These are phyloP conservation scores for Gonium pectorale DNA, from an alignment of 139 green algal genomes.

Conservation along the genomic window DNA sequence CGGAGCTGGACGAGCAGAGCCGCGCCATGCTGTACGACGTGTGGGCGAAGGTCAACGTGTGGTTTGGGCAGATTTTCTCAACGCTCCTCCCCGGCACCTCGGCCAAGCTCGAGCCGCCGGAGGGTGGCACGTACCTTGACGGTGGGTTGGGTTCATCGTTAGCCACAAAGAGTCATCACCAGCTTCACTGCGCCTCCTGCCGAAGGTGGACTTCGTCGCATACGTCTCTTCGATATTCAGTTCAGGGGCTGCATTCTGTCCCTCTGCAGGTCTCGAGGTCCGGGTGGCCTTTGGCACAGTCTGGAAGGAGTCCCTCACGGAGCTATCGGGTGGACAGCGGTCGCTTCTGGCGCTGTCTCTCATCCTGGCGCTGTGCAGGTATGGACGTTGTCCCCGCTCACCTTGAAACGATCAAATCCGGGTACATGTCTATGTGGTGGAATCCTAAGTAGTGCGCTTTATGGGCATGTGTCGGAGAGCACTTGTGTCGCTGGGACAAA, in stretches of 20 bases:
- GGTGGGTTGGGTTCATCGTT: conserved; percentile 44
- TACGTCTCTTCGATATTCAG: too few species aligned
- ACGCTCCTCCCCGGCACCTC: conserved; percentile 95
- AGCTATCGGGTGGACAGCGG: conserved; percentile 96
- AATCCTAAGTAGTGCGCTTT: too few species aligned
- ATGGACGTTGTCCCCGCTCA: not conserved
- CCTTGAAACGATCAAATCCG: too few species aligned
- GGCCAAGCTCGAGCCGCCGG: conserved; percentile 93
- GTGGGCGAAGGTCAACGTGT: conserved; percentile 91
- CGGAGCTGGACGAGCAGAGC: conserved; percentile 98
- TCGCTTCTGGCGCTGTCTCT: conserved; percentile 96
- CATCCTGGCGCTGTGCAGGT: conserved; percentile 95
- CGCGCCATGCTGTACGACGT: conserved; percentile 84
- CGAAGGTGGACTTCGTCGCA: too few species aligned
- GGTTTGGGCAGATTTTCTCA: conserved; percentile 97
- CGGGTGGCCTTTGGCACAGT: conserved; percentile 95
- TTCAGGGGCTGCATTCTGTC: too few species aligned
- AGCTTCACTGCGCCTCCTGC: too few species aligned
- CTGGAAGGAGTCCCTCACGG: conserved; percentile 98
- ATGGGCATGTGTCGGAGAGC: too few species aligned
- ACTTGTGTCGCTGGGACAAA: too few species aligned
- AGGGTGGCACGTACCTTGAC: conserved; percentile 85
- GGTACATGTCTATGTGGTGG: too few species aligned
- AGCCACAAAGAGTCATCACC: too few species aligned
- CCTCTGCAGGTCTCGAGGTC: conserved; percentile 89